Evolutionary conservation across 345 rosid genomes (phyloP).

Genomic region (Bruguiera sexangula): DNA sequence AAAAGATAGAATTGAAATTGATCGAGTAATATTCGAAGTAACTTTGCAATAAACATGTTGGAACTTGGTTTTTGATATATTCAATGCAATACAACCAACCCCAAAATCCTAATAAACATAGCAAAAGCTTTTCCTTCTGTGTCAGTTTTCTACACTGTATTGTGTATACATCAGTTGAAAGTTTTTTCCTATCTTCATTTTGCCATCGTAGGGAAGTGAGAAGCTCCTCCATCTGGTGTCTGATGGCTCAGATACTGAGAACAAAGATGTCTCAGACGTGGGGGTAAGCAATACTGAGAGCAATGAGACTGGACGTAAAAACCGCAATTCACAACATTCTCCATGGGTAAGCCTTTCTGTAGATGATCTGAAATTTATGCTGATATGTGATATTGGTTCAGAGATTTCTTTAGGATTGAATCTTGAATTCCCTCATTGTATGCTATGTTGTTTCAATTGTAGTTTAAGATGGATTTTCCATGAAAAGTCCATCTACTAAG

Average conservation of each 20-base stretch:
- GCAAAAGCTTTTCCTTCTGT: neutral
- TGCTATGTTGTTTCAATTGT: neutral
- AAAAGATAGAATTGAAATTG: neutral
- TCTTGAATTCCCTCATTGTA: neutral
- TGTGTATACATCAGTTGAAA: neutral
- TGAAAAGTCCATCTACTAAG: neutral
- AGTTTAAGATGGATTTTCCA: neutral
- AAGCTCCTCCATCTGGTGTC: constrained; percentile 75
- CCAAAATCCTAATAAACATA: neutral
- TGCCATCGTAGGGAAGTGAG: constrained; percentile 72
- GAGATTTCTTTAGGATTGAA: neutral
- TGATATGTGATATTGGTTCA: neutral
- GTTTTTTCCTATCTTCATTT: constrained; percentile 5
- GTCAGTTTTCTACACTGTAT: neutral
- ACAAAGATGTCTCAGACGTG: constrained; percentile 12
- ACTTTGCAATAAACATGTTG: neutral
- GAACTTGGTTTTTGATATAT: neutral
- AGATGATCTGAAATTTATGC: neutral
- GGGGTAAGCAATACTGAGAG: constrained; percentile 22
- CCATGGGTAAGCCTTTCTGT: constrained; percentile 40
- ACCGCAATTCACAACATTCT: constrained; percentile 20
- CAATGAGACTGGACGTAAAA: constrained; percentile 19
- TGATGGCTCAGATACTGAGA: constrained; percentile 35
- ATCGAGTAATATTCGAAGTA: constrained; percentile 1
- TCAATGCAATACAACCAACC: neutral